Base-by-base conservation (phyloP, 1,139 yeast species). In the Kurtzmaniella quercitrusa region DNA sequence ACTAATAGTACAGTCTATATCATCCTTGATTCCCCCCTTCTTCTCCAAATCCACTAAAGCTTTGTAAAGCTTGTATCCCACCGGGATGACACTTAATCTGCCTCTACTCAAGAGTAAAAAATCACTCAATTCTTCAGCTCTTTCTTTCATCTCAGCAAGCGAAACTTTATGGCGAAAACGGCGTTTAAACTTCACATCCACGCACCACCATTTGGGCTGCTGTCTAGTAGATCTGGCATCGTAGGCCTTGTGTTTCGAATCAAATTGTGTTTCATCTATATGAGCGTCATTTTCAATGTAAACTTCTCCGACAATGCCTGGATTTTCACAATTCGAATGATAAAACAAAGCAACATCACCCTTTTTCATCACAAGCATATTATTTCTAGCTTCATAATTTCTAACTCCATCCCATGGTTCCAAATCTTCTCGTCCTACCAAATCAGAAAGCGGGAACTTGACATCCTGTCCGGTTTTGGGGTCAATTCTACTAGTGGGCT, bases 351-450 rank as follows among this genome's bases (percentile, higher is more conserved):
- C 70, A 7, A 64, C 40, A 43, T 77, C 82, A 12, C 68, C 74
- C 33, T 50, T 48, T 16, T 55, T 47, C 82, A 77, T 77, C 38
- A 61, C 58, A 20, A 65, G 50, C 71, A 77, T 66, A 45, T 69
- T 66, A 48, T 76, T 78, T 45, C 71, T 62, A 1, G 82, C 82
- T 53, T 76, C 82, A 45, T 70, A 68, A 53, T 77, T 78, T 39
- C 83, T 61, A 5, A 77, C 82, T 1, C 83, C 82, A 45, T 75
- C 78, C 82, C 82, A 77, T 16, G 73, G 65, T 35, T 75, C 75
- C 2, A 23, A 16, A 11, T 40, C 46, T 3, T 57, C 61, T 17
- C 63, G 66, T 8, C 57, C 49, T 17, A 66, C 54, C n/a, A 77
- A 55, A 35, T 70, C 76, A 14, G 61, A 61, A 8, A 77, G 59